Percentiles rank a stretch among this genome's conserved stretches.
Conservation (phyloP, 2,329 filamentous ascomycete species). For the Orbilia oligospora region DNA sequence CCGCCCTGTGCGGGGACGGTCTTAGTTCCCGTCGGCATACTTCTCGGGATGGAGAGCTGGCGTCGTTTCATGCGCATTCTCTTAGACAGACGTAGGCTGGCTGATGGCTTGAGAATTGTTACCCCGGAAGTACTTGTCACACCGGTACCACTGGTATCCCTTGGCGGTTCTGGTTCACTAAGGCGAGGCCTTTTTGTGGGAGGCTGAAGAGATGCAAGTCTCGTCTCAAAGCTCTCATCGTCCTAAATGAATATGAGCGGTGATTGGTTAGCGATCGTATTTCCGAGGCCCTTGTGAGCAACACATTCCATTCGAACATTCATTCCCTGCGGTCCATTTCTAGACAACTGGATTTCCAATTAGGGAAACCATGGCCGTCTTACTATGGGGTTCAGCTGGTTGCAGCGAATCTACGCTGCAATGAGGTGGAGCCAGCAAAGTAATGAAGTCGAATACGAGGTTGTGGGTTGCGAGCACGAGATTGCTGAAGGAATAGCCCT, state of each 20-base stretch:
- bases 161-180: conserved; percentile 33
- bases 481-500: conserved; percentile 41
- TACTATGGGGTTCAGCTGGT: conserved; percentile 15
- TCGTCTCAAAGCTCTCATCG: conserved; percentile 61
- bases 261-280: conserved; percentile 57
- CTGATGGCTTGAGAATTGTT: conserved; percentile 57
- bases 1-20: conserved; percentile 14
- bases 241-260: conserved; percentile 34
- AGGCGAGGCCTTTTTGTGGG: conserved; percentile 57
- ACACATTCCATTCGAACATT: conserved; percentile 47
- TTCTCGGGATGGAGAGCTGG: conserved; percentile 56
- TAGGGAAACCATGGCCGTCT: conserved; percentile 7
- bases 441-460: conserved; percentile 34
- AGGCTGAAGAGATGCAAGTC: conserved; percentile 59
- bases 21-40: conserved; percentile 40
- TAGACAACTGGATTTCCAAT: conserved; percentile 40
- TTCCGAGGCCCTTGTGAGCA: conserved; percentile 54
- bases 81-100: conserved; percentile 57
- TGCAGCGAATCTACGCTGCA: conserved; percentile 30
- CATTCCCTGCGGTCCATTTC: conserved; percentile 23
- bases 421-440: conserved; percentile 17
- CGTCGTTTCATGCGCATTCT: conserved; percentile 59
- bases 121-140: conserved; percentile 29
- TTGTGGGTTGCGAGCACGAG: conserved; percentile 13
- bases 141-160: conserved; percentile 17